Conservation (phyloP, 1,139 yeast genomes). For the Zhuliangozyma blackwelliae region DNA sequence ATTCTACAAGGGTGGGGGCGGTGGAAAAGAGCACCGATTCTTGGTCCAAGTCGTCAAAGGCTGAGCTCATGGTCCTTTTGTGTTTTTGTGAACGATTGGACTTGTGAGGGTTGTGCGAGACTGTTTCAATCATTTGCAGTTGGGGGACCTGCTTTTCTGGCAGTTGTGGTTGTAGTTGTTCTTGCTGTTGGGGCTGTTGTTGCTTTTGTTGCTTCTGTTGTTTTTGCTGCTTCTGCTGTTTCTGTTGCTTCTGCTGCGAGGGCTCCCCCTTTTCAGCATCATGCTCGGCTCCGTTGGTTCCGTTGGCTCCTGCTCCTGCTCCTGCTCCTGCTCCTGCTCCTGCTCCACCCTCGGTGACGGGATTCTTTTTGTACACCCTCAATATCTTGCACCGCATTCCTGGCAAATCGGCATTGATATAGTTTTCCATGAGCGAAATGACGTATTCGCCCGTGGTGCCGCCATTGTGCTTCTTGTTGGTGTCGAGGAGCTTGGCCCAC, state of each 20-base stretch:
- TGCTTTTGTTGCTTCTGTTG: neutral
- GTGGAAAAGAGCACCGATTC: slow-evolving; percentile 21
- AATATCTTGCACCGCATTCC: slow-evolving; percentile 33
- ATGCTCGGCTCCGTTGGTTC: neutral
- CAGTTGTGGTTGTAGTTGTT: neutral
- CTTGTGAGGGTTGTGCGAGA: slow-evolving; percentile 2
- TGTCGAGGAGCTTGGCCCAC: slow-evolving; percentile 33
- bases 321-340: neutral
- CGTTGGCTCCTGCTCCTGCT: neutral
- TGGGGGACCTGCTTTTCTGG: neutral
- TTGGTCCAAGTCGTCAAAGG: slow-evolving; percentile 33
- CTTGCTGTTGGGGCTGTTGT: neutral
- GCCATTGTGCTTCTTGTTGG: slow-evolving; percentile 24
- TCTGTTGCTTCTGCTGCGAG: neutral
- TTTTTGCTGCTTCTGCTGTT: neutral
- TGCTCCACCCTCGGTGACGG: neutral
- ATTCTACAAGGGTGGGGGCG: slow-evolving; percentile 5
- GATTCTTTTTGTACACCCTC: slow-evolving; percentile 22
- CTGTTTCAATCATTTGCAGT: neutral
- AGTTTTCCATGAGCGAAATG: slow-evolving; percentile 34
- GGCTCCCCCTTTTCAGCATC: neutral
- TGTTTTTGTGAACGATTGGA: neutral
- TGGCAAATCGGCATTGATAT: slow-evolving; percentile 22
- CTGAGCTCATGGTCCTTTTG: slow-evolving; percentile 17
- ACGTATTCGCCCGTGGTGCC: slow-evolving; percentile 38